A percentile compares a stretch with the other conserved stretches of the same genome.
Evolutionary conservation across 257 asterid genomes (phyloP).

Genomic region (Solanum virginianum): DNA sequence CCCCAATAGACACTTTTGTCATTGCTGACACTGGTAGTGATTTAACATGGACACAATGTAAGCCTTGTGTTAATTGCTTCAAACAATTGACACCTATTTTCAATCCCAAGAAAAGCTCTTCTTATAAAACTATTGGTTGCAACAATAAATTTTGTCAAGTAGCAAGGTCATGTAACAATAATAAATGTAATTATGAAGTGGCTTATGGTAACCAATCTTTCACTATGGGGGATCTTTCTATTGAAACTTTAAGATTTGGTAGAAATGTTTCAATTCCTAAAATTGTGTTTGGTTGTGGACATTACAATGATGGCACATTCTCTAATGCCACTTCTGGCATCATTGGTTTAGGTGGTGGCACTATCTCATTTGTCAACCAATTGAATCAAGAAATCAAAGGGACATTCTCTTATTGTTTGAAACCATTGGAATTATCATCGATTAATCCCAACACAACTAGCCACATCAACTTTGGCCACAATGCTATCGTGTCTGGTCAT

Average conservation of each 20-base stretch:
- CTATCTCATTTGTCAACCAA: slow-evolving; percentile 16
- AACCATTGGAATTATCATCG: not conserved
- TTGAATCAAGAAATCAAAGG: not conserved
- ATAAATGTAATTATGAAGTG: not conserved
- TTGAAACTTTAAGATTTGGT: slow-evolving; percentile 19
- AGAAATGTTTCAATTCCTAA: not conserved
- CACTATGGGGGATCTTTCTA: slow-evolving; percentile 7
- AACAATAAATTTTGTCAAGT: not conserved
- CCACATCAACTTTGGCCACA: slow-evolving; percentile 23
- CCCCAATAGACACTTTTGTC: not conserved
- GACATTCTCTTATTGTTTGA: slow-evolving; percentile 28
- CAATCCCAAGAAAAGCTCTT: slow-evolving; percentile 2
- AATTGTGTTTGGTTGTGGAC: slow-evolving; percentile 19
- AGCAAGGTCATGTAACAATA: not conserved
- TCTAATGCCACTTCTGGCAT: slow-evolving; percentile 11
- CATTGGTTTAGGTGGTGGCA: slow-evolving; percentile 26
- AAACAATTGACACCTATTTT: not conserved
- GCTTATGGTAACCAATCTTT: slow-evolving; percentile 8
- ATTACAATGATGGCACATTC: slow-evolving; percentile 4
- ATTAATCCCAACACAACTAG: not conserved
- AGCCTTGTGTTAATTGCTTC: not conserved
- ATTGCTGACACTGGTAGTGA: slow-evolving; percentile 11
- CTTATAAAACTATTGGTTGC: not conserved
- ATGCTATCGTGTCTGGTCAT: slow-evolving; percentile 1
- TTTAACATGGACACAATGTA: slow-evolving; percentile 19